Conservation (phyloP, 2,329 filamentous ascomycete species). For the Metarhizium robertsii region DNA sequence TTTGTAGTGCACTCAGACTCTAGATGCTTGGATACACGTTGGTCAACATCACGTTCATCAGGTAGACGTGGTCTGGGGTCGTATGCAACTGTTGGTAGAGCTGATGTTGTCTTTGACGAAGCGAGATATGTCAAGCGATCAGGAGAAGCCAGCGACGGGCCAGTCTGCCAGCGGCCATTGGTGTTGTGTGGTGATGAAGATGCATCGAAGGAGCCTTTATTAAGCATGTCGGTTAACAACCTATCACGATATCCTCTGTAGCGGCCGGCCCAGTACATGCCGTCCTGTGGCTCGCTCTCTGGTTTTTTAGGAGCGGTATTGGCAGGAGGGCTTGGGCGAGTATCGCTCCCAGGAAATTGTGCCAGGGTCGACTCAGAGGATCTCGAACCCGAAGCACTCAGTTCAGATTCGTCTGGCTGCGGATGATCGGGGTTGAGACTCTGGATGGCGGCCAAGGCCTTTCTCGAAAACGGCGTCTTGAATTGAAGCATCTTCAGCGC, state of each 20-base stretch:
- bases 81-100: slow-evolving; percentile 15
- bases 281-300: slow-evolving; percentile 33
- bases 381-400: not conserved
- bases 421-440: slow-evolving; percentile 11
- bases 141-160: slow-evolving; percentile 1
- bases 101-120: slow-evolving; percentile 23
- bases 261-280: slow-evolving; percentile 53
- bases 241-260: slow-evolving; percentile 48
- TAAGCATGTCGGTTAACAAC: slow-evolving; percentile 19
- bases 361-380: not conserved
- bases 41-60: slow-evolving; percentile 29
- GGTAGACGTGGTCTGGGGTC: slow-evolving; percentile 7
- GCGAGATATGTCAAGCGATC: slow-evolving; percentile 19
- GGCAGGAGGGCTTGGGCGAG: slow-evolving; percentile 1
- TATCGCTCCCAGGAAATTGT: not conserved
- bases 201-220: slow-evolving; percentile 3
- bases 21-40: slow-evolving; percentile 37
- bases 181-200: not conserved
- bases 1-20: slow-evolving; percentile 35
- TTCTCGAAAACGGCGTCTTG: slow-evolving; percentile 33
- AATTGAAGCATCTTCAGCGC: slow-evolving; percentile 36
- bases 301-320: slow-evolving; percentile 12
- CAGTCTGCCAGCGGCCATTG: not conserved
- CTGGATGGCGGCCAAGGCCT: slow-evolving; percentile 14
- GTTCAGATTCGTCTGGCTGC: not conserved